A percentile compares a stretch with the other conserved stretches of the same genome.
Conservation (phyloP, 2,329 filamentous ascomycete genomes). For the Sarocladium kiliense region DNA sequence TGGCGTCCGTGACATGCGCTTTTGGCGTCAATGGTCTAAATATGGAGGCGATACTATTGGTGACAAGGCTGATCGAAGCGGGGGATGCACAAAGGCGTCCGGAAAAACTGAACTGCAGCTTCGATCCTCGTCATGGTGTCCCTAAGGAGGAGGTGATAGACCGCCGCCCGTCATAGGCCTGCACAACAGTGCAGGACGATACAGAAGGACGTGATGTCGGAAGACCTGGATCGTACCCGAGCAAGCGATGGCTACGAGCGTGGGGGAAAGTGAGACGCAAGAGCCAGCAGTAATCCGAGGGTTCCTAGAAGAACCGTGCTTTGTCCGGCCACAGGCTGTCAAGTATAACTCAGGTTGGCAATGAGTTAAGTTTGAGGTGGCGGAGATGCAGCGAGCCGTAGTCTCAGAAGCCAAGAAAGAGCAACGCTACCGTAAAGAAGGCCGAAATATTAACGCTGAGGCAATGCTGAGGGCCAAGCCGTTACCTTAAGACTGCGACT, state of each 20-base stretch:
- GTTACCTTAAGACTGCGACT: neutral
- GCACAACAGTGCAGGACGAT: neutral
- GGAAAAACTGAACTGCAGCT: neutral
- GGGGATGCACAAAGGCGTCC: conserved; percentile 6
- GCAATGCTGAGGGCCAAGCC: neutral
- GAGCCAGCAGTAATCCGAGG: neutral
- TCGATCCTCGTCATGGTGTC: conserved; percentile 2
- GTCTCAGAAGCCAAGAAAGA: neutral
- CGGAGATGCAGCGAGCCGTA: neutral
- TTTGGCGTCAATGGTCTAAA: neutral
- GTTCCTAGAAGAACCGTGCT: conserved; percentile 5
- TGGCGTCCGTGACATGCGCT: conserved; percentile 3
- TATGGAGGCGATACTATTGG: neutral
- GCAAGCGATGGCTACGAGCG: neutral
- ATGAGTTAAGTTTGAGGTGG: neutral
- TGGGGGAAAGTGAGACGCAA: neutral
- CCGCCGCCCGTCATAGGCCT: neutral
- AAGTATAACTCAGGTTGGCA: neutral
- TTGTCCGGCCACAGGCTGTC: neutral
- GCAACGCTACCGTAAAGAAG: neutral
- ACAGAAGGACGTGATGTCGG: conserved; percentile 1
- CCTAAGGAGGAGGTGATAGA: conserved; percentile 5
- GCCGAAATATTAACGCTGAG: neutral
- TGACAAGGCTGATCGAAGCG: neutral
- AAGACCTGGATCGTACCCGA: neutral